Percentiles rank a stretch among this genome's conserved stretches.
Conservation (phyloP, 352 stramenopile species). For the Globisporangium middletonii region DNA sequence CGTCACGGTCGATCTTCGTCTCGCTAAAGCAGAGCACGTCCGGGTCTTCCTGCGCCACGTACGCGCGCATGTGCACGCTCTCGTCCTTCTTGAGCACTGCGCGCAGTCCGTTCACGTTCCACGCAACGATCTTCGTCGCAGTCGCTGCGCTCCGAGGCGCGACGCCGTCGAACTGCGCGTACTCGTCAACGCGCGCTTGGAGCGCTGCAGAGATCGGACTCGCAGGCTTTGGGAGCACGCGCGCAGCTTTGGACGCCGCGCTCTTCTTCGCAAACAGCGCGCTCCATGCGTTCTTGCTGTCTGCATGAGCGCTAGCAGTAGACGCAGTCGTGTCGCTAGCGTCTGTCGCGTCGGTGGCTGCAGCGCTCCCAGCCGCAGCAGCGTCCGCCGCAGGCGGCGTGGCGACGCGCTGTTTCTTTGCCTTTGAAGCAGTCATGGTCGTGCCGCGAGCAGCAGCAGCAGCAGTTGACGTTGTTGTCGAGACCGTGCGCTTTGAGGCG, state of each 20-base stretch:
- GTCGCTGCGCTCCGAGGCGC: slow-evolving; percentile 11
- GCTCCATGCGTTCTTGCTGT: slow-evolving; percentile 24
- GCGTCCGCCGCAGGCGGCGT: too few relatives aligned
- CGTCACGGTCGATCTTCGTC: slow-evolving; percentile 73
- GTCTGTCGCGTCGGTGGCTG: too few relatives aligned
- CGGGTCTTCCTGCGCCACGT: slow-evolving; percentile 71
- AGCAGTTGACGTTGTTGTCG: too few relatives aligned
- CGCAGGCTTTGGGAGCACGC: slow-evolving; percentile 17
- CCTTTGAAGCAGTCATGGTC: too few relatives aligned
- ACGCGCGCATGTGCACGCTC: slow-evolving; percentile 58
- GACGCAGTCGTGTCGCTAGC: too few relatives aligned
- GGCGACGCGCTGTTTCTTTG: too few relatives aligned
- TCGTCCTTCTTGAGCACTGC: slow-evolving; percentile 71
- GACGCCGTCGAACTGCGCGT: slow-evolving; percentile 46
- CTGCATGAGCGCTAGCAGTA: too few relatives aligned
- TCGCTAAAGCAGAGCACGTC: slow-evolving; percentile 83
- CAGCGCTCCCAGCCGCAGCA: too few relatives aligned
- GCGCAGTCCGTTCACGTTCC: slow-evolving; percentile 84
- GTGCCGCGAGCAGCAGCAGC: too few relatives aligned
- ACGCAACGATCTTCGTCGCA: slow-evolving; percentile 43
- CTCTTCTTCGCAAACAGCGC: slow-evolving; percentile 27
- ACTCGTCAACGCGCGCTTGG: slow-evolving; percentile 39
- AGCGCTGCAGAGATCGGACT: slow-evolving; percentile 28
- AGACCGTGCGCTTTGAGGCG: too few relatives aligned
- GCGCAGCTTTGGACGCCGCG: not conserved